phyloP scores from a whole-genome alignment of 805 yeast species.

The Saturnispora ahearnii region DNA sequence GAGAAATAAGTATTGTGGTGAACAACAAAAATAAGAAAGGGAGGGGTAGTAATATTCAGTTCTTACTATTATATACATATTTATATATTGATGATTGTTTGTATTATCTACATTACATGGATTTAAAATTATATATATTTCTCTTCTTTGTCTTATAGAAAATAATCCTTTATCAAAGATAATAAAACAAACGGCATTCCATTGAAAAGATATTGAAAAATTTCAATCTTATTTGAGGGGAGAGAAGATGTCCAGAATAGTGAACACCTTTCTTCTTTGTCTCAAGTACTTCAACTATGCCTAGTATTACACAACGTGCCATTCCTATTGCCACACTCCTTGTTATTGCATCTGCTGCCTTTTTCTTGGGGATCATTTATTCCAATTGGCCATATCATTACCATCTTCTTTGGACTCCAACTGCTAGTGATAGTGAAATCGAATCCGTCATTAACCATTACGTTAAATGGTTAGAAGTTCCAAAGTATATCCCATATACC shows the following conservation, averaged over 20 bases:
- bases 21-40: constrained; percentile 31
- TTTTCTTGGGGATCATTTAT: constrained; percentile 70
- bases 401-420: constrained; percentile 58
- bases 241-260: background rate
- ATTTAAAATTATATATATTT: no score
- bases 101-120: background rate
- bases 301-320: constrained; percentile 1
- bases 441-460: constrained; percentile 54
- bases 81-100: background rate
- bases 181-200: background rate
- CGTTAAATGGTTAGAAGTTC: constrained; percentile 59
- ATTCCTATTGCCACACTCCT: constrained; percentile 18
- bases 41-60: background rate
- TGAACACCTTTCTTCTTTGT: background rate
- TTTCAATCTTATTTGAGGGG: background rate
- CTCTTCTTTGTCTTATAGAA: no score
- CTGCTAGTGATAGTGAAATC: constrained; percentile 43
- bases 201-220: background rate
- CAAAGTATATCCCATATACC: constrained; percentile 47
- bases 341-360: constrained; percentile 44
- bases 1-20: constrained; percentile 82
- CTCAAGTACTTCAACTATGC: background rate
- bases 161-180: background rate
- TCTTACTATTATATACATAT: background rate
- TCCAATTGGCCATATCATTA: constrained; percentile 78